These are phyloP conservation scores for Aureococcus anophagefferens DNA, from an alignment of 108 stramenopile species.

Conservation along the genomic window DNA sequence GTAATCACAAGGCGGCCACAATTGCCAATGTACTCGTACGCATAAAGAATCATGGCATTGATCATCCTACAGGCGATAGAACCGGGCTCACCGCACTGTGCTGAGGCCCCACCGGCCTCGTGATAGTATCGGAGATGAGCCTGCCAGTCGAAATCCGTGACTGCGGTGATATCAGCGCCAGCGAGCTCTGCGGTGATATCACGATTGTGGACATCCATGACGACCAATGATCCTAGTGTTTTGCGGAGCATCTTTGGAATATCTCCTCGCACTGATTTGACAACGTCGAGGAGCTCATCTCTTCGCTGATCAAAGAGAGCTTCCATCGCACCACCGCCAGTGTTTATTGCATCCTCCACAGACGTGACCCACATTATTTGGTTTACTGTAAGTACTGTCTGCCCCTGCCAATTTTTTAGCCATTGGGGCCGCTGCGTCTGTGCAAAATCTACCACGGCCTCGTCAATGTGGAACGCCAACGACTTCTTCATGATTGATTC, in stretches of 20 bases:
- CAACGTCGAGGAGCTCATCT: conserved; percentile 18
- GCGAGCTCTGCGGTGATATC: conserved; percentile 34
- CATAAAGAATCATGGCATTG: conserved; percentile 50
- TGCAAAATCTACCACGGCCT: conserved; percentile 27
- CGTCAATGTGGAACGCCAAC: conserved; percentile 17
- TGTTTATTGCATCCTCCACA: neutral
- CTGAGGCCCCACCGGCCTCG: conserved; percentile 12
- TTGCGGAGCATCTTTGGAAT: conserved; percentile 31
- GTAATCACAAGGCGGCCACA: conserved; percentile 55
- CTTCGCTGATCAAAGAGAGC: conserved; percentile 18
- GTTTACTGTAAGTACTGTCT: conserved; percentile 19
- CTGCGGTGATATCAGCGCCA: neutral
- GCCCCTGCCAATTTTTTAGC: conserved; percentile 27
- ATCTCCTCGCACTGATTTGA: conserved; percentile 9
- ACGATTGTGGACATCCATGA: conserved; percentile 59
- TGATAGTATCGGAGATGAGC: conserved; percentile 57
- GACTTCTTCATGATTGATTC: conserved; percentile 45
- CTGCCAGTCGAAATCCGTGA: conserved; percentile 25
- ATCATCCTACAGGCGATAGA: conserved; percentile 41
- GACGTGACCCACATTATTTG: conserved; percentile 40
- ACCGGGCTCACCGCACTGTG: conserved; percentile 17
- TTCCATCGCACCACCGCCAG: conserved; percentile 12
- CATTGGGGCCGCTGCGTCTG: conserved; percentile 35
- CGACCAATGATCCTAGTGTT: conserved; percentile 51
- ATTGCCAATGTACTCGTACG: conserved; percentile 61